Base-by-base conservation (phyloP, 73 alveolate species). In the Paramecium tetraurelia region DNA sequence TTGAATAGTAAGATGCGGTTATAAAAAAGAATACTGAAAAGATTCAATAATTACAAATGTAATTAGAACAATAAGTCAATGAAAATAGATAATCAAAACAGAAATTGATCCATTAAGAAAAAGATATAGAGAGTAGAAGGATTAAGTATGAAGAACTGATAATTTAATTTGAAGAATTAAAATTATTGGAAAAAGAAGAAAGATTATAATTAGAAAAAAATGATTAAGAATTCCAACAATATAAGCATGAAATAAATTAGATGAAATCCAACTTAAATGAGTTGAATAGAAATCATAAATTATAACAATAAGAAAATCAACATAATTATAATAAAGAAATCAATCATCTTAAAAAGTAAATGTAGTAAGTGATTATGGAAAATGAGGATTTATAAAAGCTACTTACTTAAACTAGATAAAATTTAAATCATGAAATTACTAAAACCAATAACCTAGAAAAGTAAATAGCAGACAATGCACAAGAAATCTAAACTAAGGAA, bases 321-420 rank as follows among this genome's bases (percentile, higher is more conserved):
- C 71, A 24, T 20, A 80, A 24, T 31, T 46, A 80, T 35, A 22
- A 80, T 41, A 80, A 80, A 44, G 90, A 80, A 44, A 43, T 80
- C 7, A 43, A 40, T 41, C 27, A 80, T 80, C 53, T 80, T 9
- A 80, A 48, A 46, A 80, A 80, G 10, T 48, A 80, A 80, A 20
- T 80, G 2, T 80, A 80, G 43, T 22, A 41, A 44, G 31, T 80
- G 5, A 43, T 80, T 12, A 43, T 31, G 43, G 90, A 80, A 46
- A 80, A 80, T 80, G 90, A 80, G 31, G 90, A 80, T 27, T 80
- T 80, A 46, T 46, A 33, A 18, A 80, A 80, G 46, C n/a, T 80
- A 24, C n/a, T 46, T 10, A 80, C 14, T 20, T 48, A 40, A 43
- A 43, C 57, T 0, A 80, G 57, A 80, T 24, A 80, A 8, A 46